Conservation (phyloP, 2,329 filamentous ascomycete genomes). For the Endothia cerciana region DNA sequence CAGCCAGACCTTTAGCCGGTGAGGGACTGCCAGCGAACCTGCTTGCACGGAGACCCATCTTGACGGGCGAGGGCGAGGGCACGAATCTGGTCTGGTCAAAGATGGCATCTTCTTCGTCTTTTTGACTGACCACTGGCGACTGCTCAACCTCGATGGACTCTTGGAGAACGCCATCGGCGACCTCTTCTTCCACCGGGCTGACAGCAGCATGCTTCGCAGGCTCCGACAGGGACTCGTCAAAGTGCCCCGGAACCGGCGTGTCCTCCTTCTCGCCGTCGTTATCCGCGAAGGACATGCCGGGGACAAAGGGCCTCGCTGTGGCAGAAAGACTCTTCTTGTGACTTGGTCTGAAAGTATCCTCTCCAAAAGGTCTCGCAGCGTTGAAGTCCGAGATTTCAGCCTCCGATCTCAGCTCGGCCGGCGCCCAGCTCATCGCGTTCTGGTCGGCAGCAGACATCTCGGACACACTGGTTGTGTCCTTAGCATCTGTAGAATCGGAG, state of each 20-base stretch:
- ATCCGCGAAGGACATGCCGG: slow-evolving; percentile 42
- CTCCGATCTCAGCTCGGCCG: slow-evolving; percentile 62
- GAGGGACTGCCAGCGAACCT: slow-evolving; percentile 40
- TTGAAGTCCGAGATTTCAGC: slow-evolving; percentile 55
- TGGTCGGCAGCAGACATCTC: slow-evolving; percentile 53
- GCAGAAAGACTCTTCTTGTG: slow-evolving; percentile 69
- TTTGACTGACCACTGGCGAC: slow-evolving; percentile 21
- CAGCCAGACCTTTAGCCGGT: slow-evolving; percentile 45
- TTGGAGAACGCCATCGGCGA: slow-evolving; percentile 29
- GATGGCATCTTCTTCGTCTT: slow-evolving; percentile 1
- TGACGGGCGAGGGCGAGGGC: slow-evolving; percentile 32
- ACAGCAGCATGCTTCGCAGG: slow-evolving; percentile 18
- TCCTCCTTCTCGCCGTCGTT: slow-evolving; percentile 34
- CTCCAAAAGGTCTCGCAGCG: slow-evolving; percentile 54
- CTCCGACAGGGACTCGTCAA: slow-evolving; percentile 24
- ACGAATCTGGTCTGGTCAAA: slow-evolving; percentile 17
- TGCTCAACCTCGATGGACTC: slow-evolving; percentile 39
- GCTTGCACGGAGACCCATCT: slow-evolving; percentile 37
- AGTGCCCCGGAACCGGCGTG: slow-evolving; percentile 27
- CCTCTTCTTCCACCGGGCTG: slow-evolving; percentile 15
- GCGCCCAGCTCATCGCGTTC: slow-evolving; percentile 56
- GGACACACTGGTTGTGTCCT: slow-evolving; percentile 57
- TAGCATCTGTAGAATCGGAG: slow-evolving; percentile 58
- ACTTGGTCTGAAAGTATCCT: slow-evolving; percentile 47
- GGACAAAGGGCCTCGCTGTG: slow-evolving; percentile 70